These are phyloP conservation scores for Podospora australis DNA, from an alignment of 495 filamentous ascomycete species.

Conservation along the genomic window DNA sequence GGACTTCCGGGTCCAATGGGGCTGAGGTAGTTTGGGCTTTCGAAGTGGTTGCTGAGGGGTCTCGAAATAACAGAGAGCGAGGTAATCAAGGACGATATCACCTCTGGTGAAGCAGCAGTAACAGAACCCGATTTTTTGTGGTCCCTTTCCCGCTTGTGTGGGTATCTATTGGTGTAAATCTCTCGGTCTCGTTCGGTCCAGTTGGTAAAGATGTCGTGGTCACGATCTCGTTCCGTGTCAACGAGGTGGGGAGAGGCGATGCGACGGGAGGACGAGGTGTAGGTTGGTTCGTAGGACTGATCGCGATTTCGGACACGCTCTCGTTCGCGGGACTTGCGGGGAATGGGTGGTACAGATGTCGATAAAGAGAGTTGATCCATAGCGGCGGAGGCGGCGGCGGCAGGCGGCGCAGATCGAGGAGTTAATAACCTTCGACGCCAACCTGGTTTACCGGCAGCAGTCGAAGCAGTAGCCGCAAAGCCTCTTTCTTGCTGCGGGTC, in stretches of 20 bases:
- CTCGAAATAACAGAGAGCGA: constrained; percentile 81
- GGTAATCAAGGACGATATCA: constrained; percentile 90
- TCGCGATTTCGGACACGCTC: constrained; percentile 18
- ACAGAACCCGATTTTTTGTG: constrained; percentile 11
- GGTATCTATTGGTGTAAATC: constrained; percentile 23
- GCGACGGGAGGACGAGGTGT: constrained; percentile 7
- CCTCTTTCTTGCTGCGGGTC: constrained; percentile 3
- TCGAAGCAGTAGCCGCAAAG: neutral
- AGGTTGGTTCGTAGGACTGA: neutral
- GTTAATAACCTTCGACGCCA: constrained; percentile 18
- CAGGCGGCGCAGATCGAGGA: constrained; percentile 9
- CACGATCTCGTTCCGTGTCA: constrained; percentile 16
- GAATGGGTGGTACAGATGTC: constrained; percentile 22
- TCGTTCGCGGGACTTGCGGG: constrained; percentile 27
- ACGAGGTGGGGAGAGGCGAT: constrained; percentile 9
- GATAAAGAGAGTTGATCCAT: constrained; percentile 20
- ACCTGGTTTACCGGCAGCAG: constrained; percentile 11
- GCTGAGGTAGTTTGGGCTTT: constrained; percentile 32
- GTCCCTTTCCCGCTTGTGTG: constrained; percentile 19
- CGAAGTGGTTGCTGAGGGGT: constrained; percentile 67
- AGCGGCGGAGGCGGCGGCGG: constrained; percentile 19
- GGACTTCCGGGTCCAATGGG: constrained; percentile 27
- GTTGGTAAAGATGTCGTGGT: constrained; percentile 24
- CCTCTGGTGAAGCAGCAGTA: constrained; percentile 74
- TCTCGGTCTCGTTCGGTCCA: constrained; percentile 24